Evolutionary conservation across 2,329 filamentous ascomycete species (phyloP).

Genomic region (Fusarium sp.): DNA sequence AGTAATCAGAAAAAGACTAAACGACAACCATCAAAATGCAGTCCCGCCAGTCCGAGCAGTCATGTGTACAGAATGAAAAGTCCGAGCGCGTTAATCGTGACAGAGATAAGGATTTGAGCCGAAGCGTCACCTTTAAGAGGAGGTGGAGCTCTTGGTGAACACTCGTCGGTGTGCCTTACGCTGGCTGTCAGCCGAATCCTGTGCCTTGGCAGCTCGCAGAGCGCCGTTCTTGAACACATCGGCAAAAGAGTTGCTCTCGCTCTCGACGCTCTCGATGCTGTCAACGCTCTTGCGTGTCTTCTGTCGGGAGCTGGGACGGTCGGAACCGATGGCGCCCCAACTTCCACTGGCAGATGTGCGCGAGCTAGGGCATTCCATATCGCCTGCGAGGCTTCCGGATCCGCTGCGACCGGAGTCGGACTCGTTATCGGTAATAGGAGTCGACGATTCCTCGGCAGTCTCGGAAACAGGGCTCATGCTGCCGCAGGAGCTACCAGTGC

Average conservation of each 20-base stretch:
- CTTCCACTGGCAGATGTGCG: constrained; percentile 78
- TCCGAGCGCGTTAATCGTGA: constrained; percentile 55
- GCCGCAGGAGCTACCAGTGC: constrained; percentile 75
- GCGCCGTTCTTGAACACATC: constrained; percentile 72
- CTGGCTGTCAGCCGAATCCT: constrained; percentile 67
- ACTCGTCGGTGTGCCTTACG: constrained; percentile 89
- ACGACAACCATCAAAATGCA: constrained; percentile 48
- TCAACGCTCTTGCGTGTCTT: constrained; percentile 72
- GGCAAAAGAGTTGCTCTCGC: constrained; percentile 71
- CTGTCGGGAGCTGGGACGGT: constrained; percentile 79
- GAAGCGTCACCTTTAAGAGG: constrained; percentile 43
- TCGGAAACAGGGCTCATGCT: constrained; percentile 93
- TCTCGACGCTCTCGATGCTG: constrained; percentile 72
- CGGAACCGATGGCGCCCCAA: constrained; percentile 85
- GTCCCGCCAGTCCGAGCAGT: constrained; percentile 51
- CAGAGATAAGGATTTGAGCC: constrained; percentile 38
- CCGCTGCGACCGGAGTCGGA: constrained; percentile 77
- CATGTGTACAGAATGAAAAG: constrained; percentile 51
- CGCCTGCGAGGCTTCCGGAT: constrained; percentile 83
- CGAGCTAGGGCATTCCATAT: constrained; percentile 76
- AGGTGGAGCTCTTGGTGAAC: constrained; percentile 69
- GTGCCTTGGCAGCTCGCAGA: constrained; percentile 62
- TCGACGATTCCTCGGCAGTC: constrained; percentile 73
- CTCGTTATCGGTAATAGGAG: constrained; percentile 77
- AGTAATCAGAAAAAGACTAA: constrained; percentile 42